These are phyloP conservation scores for Dendrobium nobile DNA, from an alignment of 106 monocot genomes.

Conservation along the genomic window DNA sequence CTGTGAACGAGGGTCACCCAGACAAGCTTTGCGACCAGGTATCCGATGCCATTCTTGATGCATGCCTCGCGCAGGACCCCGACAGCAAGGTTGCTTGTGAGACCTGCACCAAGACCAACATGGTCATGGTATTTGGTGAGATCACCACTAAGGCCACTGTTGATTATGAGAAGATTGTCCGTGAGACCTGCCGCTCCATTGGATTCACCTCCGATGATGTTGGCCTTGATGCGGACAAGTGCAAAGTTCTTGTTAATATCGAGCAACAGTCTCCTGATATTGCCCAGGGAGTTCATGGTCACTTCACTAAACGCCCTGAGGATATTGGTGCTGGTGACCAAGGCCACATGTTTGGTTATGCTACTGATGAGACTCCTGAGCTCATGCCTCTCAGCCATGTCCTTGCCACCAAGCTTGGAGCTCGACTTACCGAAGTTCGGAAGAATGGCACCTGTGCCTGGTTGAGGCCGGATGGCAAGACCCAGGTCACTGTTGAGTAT, in stretches of 20 bases:
- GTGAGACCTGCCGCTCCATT: slow-evolving; percentile 20
- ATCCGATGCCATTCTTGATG: slow-evolving; percentile 23
- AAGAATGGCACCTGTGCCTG: slow-evolving; percentile 23
- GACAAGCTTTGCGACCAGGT: slow-evolving; percentile 27
- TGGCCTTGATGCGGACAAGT: slow-evolving; percentile 21
- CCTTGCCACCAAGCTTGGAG: slow-evolving; percentile 22
- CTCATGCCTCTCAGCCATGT: slow-evolving; percentile 24
- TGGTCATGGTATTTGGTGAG: slow-evolving; percentile 27
- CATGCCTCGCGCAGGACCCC: slow-evolving; percentile 23
- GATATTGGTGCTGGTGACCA: slow-evolving; percentile 30
- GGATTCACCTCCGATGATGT: slow-evolving; percentile 18
- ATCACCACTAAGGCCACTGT: slow-evolving; percentile 21
- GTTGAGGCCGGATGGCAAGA: slow-evolving; percentile 26
- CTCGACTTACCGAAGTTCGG: slow-evolving; percentile 15
- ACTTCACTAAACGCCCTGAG: slow-evolving; percentile 27
- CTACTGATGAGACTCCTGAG: slow-evolving; percentile 23
- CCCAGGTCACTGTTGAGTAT: slow-evolving; percentile 25
- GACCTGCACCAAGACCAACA: slow-evolving; percentile 25
- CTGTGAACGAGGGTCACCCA: slow-evolving; percentile 25
- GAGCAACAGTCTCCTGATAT: slow-evolving; percentile 23
- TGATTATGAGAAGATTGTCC: slow-evolving; percentile 25
- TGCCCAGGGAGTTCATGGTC: slow-evolving; percentile 24
- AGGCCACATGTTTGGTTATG: slow-evolving; percentile 30
- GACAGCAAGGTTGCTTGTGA: slow-evolving; percentile 28
- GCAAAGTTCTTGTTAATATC: slow-evolving; percentile 24